Base-by-base conservation (phyloP, 257 asterid species). In the Scutellaria galericulata region DNA sequence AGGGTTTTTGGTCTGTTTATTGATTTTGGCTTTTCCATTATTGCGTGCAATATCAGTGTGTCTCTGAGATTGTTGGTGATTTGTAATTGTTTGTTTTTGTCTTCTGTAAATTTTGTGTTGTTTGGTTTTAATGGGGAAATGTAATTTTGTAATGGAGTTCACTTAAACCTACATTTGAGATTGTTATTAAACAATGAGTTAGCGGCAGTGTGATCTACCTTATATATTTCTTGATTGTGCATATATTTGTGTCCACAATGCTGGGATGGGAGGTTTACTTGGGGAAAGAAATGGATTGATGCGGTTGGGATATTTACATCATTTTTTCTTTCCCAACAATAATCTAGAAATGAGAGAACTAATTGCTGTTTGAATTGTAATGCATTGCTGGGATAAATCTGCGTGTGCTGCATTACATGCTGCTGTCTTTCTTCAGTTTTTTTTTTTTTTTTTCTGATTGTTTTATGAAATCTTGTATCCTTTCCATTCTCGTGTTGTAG, bases 401-500 rank as follows among this genome's bases (percentile, higher is more conserved):
- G 35, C 72, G 45, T 54, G 66, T 20, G 39, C 41, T 64, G 42
- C 74, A 56, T 68, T 58, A 41, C 42, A 53, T 1, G 54, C 59
- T 14, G 24, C 10, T 56, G 12, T 14, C 10, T 6, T 4, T 5
- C 20, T 51, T 18, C 47, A 53, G 15, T 12, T 46, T 52, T 56
- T 2, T 10, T 46, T 45, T 46, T 45, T 10, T 6, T 11, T 50
- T 15, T 15, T 52, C 15, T 31, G 13, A 37, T 35, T 39, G 45
- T n/a, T 27, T 44, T 6, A 27, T 54, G 4, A 20, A 7, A 42
- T 40, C 7, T 66, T 24, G 22, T 14, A 40, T 73, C 42, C 1
- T 56, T 71, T 68, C 53, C 13, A 61, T 77, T 41, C 10, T 40
- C 64, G 55, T 71, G 58, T 71, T 59, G 59, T 54, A 75, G 75